Evolutionary conservation across 441 rosid genomes (phyloP), one percentile per base, ranked within the genome.

Genomic region (Raphanus hybrid): DNA sequence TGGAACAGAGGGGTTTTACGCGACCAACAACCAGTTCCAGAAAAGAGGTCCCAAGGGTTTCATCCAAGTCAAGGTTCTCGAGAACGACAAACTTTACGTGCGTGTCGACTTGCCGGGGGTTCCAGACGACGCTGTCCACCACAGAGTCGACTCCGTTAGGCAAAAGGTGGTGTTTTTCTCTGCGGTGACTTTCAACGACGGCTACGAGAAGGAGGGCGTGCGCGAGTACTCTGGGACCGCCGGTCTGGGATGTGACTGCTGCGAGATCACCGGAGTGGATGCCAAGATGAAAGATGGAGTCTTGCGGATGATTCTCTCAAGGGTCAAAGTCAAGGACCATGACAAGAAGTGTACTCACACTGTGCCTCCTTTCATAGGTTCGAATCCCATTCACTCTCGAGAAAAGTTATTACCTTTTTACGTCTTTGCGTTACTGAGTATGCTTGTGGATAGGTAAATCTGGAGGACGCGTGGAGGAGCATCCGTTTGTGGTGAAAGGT

Each of bases 11-110:
- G 80, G 65, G 0, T 0, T 54, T 0, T 70, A 63, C 55, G 70
- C 80, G 5, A 76, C 75, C 8, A 76, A 70, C 70, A 76, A 76
- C n/a, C 75, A 63, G 70, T 76, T 70, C 8, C 70, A 70, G 43
- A 70, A 27, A 41, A 0, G 57, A 2, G 70, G 75, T 63, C 74
- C 74, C 6, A 69, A 76, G 64, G 71, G 75, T 54, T 76, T 77
- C 75, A 55, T 77, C 45, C 10, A 77, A 43, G 55, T 77, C 59
- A 77, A 77, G 71, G 58, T 64, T 15, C 64, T 77, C 1, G 52
- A 64, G 6, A 41, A 77, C 37, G 74, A 63, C 65, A 16, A 77
- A 0, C 70, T 77, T 3, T 77, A 77, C 18, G 75, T 64, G 0
- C 57, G 75, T 1, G 70, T 70, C 18, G 80, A 76, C 75, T 62